Evolutionary conservation across 2,329 filamentous ascomycete genomes (phyloP), one percentile per base, ranked within the genome.

Genomic region (Aspergillus sclerotialis): DNA sequence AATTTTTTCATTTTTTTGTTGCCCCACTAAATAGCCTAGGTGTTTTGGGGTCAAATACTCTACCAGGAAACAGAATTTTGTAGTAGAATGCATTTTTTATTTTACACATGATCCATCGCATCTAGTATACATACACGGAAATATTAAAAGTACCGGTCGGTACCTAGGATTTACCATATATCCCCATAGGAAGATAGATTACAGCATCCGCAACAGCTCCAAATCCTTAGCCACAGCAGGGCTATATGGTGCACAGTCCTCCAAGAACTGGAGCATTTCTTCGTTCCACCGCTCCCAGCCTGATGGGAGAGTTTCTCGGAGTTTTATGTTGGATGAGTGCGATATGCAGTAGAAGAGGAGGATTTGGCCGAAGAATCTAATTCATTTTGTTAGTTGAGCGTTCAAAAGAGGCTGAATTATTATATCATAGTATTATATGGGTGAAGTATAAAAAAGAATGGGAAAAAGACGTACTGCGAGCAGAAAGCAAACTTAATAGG

Each of bases 401-500:
- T n/a, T n/a, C n/a, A n/a, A n/a, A n/a, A n/a, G n/a, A n/a, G n/a
- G n/a, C n/a, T n/a, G n/a, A n/a, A n/a, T n/a, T n/a, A n/a, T n/a
- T n/a, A n/a, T n/a, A n/a, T n/a, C n/a, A n/a, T n/a, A n/a, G n/a
- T n/a, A n/a, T n/a, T n/a, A n/a, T n/a, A 13, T 8, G n/a, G 4
- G 6, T 15, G 7, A 28, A 28, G 5, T 24, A 10, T 7, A 15
- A 17, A 8, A 16, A 9, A 10, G 16, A 9, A 19, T 13, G 18
- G 5, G 14, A 7, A 5, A 9, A 7, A 11, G 24, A 46, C 55
- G 42, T 48, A 57, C 60, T 64, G 52, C 12, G 60, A 56, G 33
- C 61, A 63, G 46, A 65, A 63, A 5, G 58, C 58, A 40, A 63
- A 65, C 28, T 55, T 61, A 12, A 65, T 57, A 12, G 62, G 62